Base-by-base conservation (phyloP, 306 rosid genomes). In the Astragalus glycyphyllos region DNA sequence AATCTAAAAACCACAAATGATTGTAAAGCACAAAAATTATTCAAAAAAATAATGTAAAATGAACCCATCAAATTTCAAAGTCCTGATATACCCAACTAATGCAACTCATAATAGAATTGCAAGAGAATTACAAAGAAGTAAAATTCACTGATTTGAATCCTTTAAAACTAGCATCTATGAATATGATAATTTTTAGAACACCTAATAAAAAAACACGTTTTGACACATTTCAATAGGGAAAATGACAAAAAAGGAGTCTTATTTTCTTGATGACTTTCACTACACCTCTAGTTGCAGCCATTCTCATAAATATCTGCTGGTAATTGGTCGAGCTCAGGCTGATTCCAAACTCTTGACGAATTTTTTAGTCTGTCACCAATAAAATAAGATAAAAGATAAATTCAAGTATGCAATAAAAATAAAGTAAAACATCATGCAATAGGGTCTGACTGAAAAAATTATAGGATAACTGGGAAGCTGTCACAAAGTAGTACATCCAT, bases 341-440 rank as follows among this genome's bases (percentile, higher is more conserved):
- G 96, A 86, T 77, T 92, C 92, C 54, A 87, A 46, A 10, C 71
- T 77, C 65, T 51, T 87, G 70, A 86, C 90, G 29, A 82, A 77
- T 86, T 79, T 89, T 84, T 87, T 91, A 17, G 85, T 85, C 97
- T 91, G 92, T 55, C 79, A 54, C 2, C 8, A 56, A 50, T 51
- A 77, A 16, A 23, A 77, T 3, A 6, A 54, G 44, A 58, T 5
- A 53, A 2, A 79, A 32, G 40, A 35, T 34, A 35, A 35, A 35
- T 32, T 60, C 11, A 67, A 34, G 53, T 50, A 17, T 35, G 55
- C 32, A 6, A 44, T 35, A 23, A 62, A 55, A 64, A 46, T 7
- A 65, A 35, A 14, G 40, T 11, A 65, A 44, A 42, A 41, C 47
- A 15, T 57, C 44, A 54, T 53, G 45, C 11, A 40, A 58, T 14